A percentile compares a stretch with the other conserved stretches of the same genome.
These are phyloP conservation scores for Plenodomus tracheiphilus DNA, from an alignment of 2,329 filamentous ascomycete genomes.

Conservation along the genomic window DNA sequence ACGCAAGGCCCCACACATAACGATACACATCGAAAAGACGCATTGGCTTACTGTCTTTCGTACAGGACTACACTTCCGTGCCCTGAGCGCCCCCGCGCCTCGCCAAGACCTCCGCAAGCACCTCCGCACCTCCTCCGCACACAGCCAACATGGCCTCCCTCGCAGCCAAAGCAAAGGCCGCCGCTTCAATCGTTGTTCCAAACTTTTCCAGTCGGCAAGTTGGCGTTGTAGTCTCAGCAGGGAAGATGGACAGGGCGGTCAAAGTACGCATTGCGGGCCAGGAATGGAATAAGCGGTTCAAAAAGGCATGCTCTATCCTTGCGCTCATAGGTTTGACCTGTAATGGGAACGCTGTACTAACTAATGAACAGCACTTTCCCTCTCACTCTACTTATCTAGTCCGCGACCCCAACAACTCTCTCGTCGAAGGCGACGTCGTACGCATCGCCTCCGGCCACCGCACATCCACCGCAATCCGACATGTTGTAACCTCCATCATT, in stretches of 20 bases:
- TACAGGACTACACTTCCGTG: background rate
- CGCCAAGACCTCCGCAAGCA: slow-evolving; percentile 14
- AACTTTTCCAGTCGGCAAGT: slow-evolving; percentile 36
- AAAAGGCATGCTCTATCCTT: slow-evolving; percentile 62
- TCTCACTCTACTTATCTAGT: slow-evolving; percentile 68
- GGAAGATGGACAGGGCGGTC: slow-evolving; percentile 76
- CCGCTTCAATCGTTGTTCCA: slow-evolving; percentile 28
- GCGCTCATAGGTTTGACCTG: background rate
- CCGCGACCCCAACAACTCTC: slow-evolving; percentile 75
- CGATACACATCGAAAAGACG: slow-evolving; percentile 8
- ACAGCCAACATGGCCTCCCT: slow-evolving; percentile 25
- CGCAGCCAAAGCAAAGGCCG: slow-evolving; percentile 21
- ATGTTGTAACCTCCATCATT: slow-evolving; percentile 75
- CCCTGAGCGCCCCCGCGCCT: slow-evolving; percentile 6
- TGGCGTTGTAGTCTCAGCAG: slow-evolving; percentile 76
- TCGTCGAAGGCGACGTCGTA: slow-evolving; percentile 75
- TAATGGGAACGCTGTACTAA: background rate
- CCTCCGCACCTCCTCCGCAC: slow-evolving; percentile 5
- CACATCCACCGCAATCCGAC: slow-evolving; percentile 67
- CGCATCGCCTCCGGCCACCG: slow-evolving; percentile 69
- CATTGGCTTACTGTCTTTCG: slow-evolving; percentile 23
- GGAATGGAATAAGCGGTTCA: slow-evolving; percentile 71
- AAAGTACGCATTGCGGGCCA: slow-evolving; percentile 74
- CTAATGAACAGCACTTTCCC: slow-evolving; percentile 61
- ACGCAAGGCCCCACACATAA: slow-evolving; percentile 1